Base-by-base conservation (phyloP, 768 basidiomycete genomes). In the Flagelloscypha sp. region DNA sequence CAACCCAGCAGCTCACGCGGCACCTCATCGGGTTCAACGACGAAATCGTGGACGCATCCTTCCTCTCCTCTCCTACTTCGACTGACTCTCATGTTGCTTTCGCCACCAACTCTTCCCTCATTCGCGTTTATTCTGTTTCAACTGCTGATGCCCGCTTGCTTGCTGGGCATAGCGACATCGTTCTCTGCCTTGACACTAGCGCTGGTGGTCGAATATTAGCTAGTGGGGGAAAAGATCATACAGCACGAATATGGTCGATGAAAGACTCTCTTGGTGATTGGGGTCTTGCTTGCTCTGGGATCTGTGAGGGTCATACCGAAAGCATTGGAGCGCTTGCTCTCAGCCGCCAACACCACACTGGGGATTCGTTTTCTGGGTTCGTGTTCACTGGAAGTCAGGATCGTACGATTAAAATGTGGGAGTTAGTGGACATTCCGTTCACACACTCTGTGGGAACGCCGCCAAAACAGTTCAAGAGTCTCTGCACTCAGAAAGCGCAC, bases 331-430 rank as follows among this genome's bases (percentile, higher is more conserved):
- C 94, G 2, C 62, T 98, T 36, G 81, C 87, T 2, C 62, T 97
- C 54, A 79, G 87, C n/a, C 72, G 79, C 18, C 68, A 68, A 46
- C n/a, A n/a, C n/a, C n/a, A n/a, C n/a, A n/a, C n/a, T n/a, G n/a
- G n/a, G n/a, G n/a, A n/a, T n/a, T n/a, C n/a, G n/a, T n/a, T n/a
- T n/a, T 48, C 48, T 17, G 61, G 52, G 13, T 94, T 95, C 61
- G 65, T 93, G 68, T 85, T 97, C 54, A 95, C 92, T 10, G 95
- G 94, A 21, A 88, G 85, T 53, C 94, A 98, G 58, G 95, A 99
- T 56, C 77, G 88, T 27, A 98, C 95, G 3, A 85, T 97, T 55
- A 99, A 99, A 59, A 84, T 98, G 79, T 99, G 95, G 95, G 90
- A 98, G 57, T 54, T 98, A n/a, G 62, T 72, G 1, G 53, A 61